Evolutionary conservation across 805 yeast genomes (phyloP).

Genomic region (Saturnispora galanensis): DNA sequence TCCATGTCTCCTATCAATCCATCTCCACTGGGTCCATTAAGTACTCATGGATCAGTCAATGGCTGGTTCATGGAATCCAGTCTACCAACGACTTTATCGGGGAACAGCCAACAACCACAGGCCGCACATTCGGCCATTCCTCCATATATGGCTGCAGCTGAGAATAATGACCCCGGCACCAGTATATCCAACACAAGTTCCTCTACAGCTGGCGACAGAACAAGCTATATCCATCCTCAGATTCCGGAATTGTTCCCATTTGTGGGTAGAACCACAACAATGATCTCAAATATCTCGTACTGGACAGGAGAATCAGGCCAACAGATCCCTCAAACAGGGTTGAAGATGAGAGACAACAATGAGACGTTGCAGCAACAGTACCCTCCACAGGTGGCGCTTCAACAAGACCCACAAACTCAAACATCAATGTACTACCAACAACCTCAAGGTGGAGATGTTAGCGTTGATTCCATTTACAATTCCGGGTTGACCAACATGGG

Average conservation of each 20-base stretch:
- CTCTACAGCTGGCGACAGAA: conserved; percentile 2
- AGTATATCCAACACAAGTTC: conserved; percentile 3
- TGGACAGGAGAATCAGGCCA: conserved; percentile 47
- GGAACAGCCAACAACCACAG: not conserved
- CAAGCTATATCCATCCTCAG: conserved; percentile 4
- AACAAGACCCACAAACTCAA: not conserved
- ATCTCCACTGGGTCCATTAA: not conserved
- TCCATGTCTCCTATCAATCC: conserved; percentile 4
- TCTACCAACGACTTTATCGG: not conserved
- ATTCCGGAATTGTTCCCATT: conserved; percentile 26
- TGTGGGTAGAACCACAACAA: conserved; percentile 42
- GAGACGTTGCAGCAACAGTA: not conserved
- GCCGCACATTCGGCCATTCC: not conserved
- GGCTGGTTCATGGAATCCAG: conserved; percentile 5
- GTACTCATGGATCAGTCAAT: not conserved
- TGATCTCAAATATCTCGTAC: conserved; percentile 51
- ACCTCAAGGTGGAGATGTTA: too few species aligned
- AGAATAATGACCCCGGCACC: not conserved
- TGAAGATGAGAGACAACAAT: conserved; percentile 19
- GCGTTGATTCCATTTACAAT: too few species aligned
- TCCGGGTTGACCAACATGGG: too few species aligned
- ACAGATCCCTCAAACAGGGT: conserved; percentile 29
- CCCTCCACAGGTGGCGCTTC: not conserved
- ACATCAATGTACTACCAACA: too few species aligned
- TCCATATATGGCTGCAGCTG: conserved; percentile 3